A percentile compares a stretch with the other conserved stretches of the same genome.
These are phyloP conservation scores for Adansonia grandidieri DNA, from an alignment of 441 rosid species.

Conservation along the genomic window DNA sequence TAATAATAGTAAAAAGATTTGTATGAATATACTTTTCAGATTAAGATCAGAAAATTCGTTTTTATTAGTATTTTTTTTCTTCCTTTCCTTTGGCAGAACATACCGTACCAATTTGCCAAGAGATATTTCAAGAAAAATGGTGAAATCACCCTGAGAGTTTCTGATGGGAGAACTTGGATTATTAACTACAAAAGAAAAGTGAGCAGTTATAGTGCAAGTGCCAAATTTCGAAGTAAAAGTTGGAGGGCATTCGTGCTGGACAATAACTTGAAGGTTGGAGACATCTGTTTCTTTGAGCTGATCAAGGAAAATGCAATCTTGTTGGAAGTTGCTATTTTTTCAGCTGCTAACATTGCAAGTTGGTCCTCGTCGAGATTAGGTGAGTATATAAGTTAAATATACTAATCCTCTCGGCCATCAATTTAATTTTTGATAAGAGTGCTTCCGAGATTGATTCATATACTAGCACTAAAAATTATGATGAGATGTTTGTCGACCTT, in stretches of 20 bases:
- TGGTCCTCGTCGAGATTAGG: constrained; percentile 4
- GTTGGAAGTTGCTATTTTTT: not conserved
- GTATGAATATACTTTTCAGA: not conserved
- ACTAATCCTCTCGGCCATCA: not conserved
- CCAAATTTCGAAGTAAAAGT: not conserved
- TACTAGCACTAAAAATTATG: not conserved
- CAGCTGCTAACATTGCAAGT: not conserved
- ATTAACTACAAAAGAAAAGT: not conserved
- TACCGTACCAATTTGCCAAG: constrained; percentile 23
- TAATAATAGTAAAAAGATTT: too few relatives aligned
- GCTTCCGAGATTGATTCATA: constrained; percentile 36
- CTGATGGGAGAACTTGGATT: constrained; percentile 35
- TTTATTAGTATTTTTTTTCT: not conserved
- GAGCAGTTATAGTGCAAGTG: accelerated
- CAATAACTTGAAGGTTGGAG: constrained; percentile 32
- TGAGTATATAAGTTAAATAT: constrained; percentile 10
- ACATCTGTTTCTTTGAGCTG: constrained; percentile 37
- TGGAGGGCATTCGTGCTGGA: constrained; percentile 32
- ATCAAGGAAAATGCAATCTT: not conserved
- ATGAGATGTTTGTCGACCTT: not conserved
- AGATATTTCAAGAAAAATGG: constrained; percentile 19
- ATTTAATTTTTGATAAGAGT: constrained; percentile 32
- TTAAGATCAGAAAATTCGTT: not conserved
- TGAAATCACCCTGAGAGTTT: constrained; percentile 17
- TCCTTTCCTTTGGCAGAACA: not conserved